Percentiles rank a stretch among this genome's conserved stretches.
phyloP scores from a whole-genome alignment of 2,329 filamentous ascomycete genomes.

The Penicillium paneum region DNA sequence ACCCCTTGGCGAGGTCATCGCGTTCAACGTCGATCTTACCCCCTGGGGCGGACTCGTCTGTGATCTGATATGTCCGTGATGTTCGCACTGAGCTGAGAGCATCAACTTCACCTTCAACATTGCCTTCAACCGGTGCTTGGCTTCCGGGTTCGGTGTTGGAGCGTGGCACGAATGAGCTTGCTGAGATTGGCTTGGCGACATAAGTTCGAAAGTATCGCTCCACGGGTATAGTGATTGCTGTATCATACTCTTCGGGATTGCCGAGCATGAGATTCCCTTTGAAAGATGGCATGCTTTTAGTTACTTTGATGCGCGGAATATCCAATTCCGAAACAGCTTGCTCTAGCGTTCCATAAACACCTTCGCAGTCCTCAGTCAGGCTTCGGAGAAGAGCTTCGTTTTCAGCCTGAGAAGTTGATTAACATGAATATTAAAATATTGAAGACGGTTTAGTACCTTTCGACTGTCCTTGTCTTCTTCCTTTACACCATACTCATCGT shows the following conservation, averaged over 20 bases:
- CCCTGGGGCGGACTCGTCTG: conserved; percentile 69
- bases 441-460: conserved; percentile 55
- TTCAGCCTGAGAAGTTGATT: conserved; percentile 46
- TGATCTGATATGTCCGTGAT: conserved; percentile 75
- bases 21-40: conserved; percentile 78
- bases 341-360: conserved; percentile 76
- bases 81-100: conserved; percentile 69
- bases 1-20: conserved; percentile 86
- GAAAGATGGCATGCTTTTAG: conserved; percentile 74
- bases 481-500: conserved; percentile 82
- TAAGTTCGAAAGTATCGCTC: conserved; percentile 89
- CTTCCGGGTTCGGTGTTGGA: conserved; percentile 40
- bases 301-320: conserved; percentile 70
- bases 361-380: conserved; percentile 67
- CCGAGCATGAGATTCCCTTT: conserved; percentile 78
- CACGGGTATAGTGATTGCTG: conserved; percentile 76
- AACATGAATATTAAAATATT: not conserved
- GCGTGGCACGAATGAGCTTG: conserved; percentile 69
- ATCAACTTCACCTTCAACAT: conserved; percentile 23
- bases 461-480: conserved; percentile 74
- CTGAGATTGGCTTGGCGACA: conserved; percentile 67
- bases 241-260: conserved; percentile 67
- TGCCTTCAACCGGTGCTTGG: conserved; percentile 26
- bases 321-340: conserved; percentile 79
- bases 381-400: conserved; percentile 69